Evolutionary conservation across 2,329 filamentous ascomycete genomes (phyloP).

Genomic region (Cytospora leucostoma): DNA sequence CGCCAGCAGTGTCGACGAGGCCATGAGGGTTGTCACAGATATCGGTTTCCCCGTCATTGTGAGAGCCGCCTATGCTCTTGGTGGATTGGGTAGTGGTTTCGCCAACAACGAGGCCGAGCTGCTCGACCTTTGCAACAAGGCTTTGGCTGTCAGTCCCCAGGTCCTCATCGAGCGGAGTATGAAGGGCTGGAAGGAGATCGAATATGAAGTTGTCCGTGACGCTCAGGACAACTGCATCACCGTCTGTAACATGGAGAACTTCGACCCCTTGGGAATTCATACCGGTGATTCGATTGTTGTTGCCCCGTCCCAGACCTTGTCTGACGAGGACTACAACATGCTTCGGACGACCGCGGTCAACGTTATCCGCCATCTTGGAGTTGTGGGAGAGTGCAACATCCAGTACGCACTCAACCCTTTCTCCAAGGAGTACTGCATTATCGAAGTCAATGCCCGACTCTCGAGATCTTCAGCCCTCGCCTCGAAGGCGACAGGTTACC

Average conservation of each 20-base stretch:
- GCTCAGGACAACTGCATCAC: slow-evolving; percentile 99
- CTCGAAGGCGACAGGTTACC: slow-evolving; percentile 97
- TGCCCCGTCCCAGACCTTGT: slow-evolving; percentile 93
- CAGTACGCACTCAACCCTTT: slow-evolving; percentile 97
- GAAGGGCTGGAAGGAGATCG: slow-evolving; percentile 99
- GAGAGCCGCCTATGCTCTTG: slow-evolving; percentile 91
- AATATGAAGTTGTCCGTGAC: slow-evolving; percentile 97
- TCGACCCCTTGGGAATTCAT: slow-evolving; percentile 95
- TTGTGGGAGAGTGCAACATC: slow-evolving; percentile 98
- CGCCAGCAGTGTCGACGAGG: slow-evolving; percentile 84
- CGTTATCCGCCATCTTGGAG: slow-evolving; percentile 94
- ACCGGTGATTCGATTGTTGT: slow-evolving; percentile 99
- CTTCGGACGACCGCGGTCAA: slow-evolving; percentile 96
- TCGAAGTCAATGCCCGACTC: slow-evolving; percentile 98
- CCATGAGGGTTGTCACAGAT: slow-evolving; percentile 80
- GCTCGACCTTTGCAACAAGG: slow-evolving; percentile 86
- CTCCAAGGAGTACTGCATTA: slow-evolving; percentile 96
- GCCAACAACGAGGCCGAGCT: slow-evolving; percentile 85
- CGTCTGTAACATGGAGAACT: slow-evolving; percentile 99
- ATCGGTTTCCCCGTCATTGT: slow-evolving; percentile 98
- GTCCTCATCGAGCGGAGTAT: slow-evolving; percentile 97
- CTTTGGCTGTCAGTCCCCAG: slow-evolving; percentile 92
- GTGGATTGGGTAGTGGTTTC: slow-evolving; percentile 93
- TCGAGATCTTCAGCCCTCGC: slow-evolving; percentile 95
- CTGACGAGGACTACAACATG: slow-evolving; percentile 99